Evolutionary conservation across 495 filamentous ascomycete genomes (phyloP).

Genomic region (Aspergillus egyptiacus): DNA sequence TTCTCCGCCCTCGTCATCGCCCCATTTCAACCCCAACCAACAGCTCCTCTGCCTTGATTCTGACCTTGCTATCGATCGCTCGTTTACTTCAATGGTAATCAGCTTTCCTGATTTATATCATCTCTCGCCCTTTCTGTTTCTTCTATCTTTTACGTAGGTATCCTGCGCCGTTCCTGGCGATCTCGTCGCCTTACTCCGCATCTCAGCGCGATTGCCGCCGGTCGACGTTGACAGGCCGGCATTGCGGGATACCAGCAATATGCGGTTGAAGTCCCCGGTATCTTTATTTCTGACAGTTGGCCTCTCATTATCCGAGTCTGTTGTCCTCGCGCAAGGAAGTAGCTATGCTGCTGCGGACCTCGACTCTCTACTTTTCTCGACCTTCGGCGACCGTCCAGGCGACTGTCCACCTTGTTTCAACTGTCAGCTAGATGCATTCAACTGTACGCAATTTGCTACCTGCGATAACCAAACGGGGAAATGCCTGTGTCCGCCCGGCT

Average conservation of each 20-base stretch:
- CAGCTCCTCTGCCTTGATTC: conserved; percentile 7
- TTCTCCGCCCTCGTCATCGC: conserved; percentile 42
- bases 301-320: conserved; percentile 20
- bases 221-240: conserved; percentile 6
- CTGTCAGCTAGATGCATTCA: conserved; percentile 88
- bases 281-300: conserved; percentile 25
- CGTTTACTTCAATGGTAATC: background rate
- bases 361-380: conserved; percentile 37
- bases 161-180: conserved; percentile 6
- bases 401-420: conserved; percentile 80
- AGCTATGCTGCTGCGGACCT: conserved; percentile 25
- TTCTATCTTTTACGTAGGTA: background rate
- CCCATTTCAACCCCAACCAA: conserved; percentile 15
- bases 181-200: conserved; percentile 18
- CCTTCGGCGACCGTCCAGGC: conserved; percentile 52
- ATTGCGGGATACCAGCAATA: conserved; percentile 16
- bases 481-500: conserved; percentile 86
- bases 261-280: conserved; percentile 27
- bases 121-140: background rate
- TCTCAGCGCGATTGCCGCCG: conserved; percentile 1
- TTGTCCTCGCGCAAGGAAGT: conserved; percentile 27
- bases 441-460: conserved; percentile 77
- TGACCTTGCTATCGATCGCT: conserved; percentile 2
- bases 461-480: conserved; percentile 86
- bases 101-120: background rate